Evolutionary conservation across 2,329 filamentous ascomycete genomes (phyloP).

Genomic region (Myrmaecium sp.): DNA sequence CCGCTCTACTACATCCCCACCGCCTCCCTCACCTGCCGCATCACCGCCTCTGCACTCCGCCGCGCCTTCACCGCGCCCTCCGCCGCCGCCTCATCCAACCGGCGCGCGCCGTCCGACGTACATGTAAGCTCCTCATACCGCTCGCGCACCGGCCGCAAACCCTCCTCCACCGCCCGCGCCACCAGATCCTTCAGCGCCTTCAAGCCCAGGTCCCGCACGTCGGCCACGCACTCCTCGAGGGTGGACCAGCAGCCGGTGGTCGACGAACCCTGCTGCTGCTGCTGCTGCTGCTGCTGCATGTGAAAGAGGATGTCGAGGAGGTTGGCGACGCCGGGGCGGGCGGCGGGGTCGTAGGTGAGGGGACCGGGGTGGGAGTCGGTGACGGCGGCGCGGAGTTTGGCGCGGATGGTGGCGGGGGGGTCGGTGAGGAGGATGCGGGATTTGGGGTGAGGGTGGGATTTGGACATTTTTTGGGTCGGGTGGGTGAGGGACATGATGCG

Average conservation of each 20-base stretch:
- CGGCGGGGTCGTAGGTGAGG: conserved; percentile 56
- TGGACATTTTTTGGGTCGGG: conserved; percentile 81
- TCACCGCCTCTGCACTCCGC: conserved; percentile 37
- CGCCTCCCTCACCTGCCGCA: conserved; percentile 13
- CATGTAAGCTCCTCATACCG: conserved; percentile 37
- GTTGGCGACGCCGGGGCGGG: conserved; percentile 73
- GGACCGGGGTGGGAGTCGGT: conserved; percentile 54
- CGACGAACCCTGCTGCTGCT: too few species aligned
- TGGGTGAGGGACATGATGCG: conserved; percentile 79
- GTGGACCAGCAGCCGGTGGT: conserved; percentile 17
- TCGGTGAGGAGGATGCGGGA: conserved; percentile 79
- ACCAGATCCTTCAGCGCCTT: conserved; percentile 47
- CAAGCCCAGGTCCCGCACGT: conserved; percentile 30
- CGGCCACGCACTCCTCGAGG: conserved; percentile 29
- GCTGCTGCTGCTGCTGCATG: conserved; percentile 39
- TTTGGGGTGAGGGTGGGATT: conserved; percentile 54
- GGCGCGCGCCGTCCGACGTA: conserved; percentile 29
- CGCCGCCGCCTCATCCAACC: conserved; percentile 40
- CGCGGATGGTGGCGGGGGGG: conserved; percentile 40
- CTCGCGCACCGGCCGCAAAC: conserved; percentile 38
- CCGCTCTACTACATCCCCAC: conserved; percentile 3
- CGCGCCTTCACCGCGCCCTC: conserved; percentile 45
- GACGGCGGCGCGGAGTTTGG: conserved; percentile 54
- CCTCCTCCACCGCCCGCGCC: conserved; percentile 37
- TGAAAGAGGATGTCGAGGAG: conserved; percentile 65